Evolutionary conservation across 2,329 filamentous ascomycete genomes (phyloP).

Genomic region (Herpotrichia juniperi): DNA sequence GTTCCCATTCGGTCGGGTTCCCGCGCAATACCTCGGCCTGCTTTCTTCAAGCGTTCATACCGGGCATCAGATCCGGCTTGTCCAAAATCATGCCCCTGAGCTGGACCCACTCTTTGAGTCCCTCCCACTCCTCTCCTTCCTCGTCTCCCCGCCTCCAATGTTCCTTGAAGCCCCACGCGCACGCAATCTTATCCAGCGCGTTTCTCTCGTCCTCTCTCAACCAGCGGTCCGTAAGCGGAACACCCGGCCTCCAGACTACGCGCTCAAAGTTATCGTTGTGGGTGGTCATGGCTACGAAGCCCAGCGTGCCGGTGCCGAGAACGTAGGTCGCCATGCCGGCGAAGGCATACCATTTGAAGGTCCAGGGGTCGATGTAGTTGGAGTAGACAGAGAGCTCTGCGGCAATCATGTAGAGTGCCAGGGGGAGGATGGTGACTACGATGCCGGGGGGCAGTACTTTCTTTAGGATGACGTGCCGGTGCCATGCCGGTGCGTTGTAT

Average conservation of each 20-base stretch:
- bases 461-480: constrained; percentile 69
- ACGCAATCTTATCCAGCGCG: constrained; percentile 83
- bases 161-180: constrained; percentile 91
- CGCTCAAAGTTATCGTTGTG: constrained; percentile 94
- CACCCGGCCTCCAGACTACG: constrained; percentile 86
- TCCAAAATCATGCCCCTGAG: constrained; percentile 90
- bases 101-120: constrained; percentile 80
- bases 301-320: constrained; percentile 78
- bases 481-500: constrained; percentile 70
- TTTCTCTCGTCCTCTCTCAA: constrained; percentile 87
- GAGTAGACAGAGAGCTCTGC: constrained; percentile 70
- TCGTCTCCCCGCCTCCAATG: constrained; percentile 82
- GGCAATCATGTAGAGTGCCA: constrained; percentile 73
- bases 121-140: constrained; percentile 88
- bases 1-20: no score
- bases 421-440: constrained; percentile 63
- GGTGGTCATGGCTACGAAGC: constrained; percentile 82
- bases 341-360: constrained; percentile 79
- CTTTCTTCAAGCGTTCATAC: constrained; percentile 67
- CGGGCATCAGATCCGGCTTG: constrained; percentile 86
- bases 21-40: no score
- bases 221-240: constrained; percentile 82
- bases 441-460: constrained; percentile 66
- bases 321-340: constrained; percentile 84
- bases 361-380: constrained; percentile 75